Evolutionary conservation across 2,329 filamentous ascomycete species (phyloP).

Genomic region (Zasmidium cellare): DNA sequence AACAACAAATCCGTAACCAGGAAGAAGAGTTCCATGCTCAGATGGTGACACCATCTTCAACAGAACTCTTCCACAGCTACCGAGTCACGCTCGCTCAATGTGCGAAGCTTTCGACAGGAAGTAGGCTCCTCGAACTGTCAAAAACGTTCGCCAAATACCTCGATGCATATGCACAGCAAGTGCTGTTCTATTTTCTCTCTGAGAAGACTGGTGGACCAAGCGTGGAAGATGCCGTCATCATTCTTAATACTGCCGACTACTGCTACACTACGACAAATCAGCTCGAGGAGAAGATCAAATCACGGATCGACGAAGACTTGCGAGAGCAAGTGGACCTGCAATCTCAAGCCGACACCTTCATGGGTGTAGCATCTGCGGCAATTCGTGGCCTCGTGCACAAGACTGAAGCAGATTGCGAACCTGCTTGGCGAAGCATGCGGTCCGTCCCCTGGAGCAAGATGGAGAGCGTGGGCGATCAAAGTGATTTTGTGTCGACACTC

Average conservation of each 20-base stretch:
- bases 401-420: slow-evolving; percentile 79
- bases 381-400: slow-evolving; percentile 81
- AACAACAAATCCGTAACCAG: slow-evolving; percentile 72
- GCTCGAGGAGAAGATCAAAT: slow-evolving; percentile 91
- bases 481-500: slow-evolving; percentile 83
- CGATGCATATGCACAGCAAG: slow-evolving; percentile 92
- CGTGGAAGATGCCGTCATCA: slow-evolving; percentile 77
- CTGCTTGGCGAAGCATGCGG: slow-evolving; percentile 93
- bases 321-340: slow-evolving; percentile 79
- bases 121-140: slow-evolving; percentile 79
- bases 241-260: slow-evolving; percentile 96
- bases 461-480: slow-evolving; percentile 91
- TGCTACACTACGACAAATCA: slow-evolving; percentile 93
- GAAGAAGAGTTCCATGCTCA: slow-evolving; percentile 93
- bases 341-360: slow-evolving; percentile 89
- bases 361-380: slow-evolving; percentile 87
- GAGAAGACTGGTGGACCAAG: slow-evolving; percentile 60
- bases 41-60: slow-evolving; percentile 87
- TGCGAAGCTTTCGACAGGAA: slow-evolving; percentile 91
- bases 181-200: slow-evolving; percentile 71
- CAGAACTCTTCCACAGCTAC: slow-evolving; percentile 97
- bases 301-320: slow-evolving; percentile 79
- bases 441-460: slow-evolving; percentile 94
- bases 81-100: slow-evolving; percentile 90
- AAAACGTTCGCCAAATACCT: slow-evolving; percentile 88